A percentile compares a stretch with the other conserved stretches of the same genome.
These are phyloP conservation scores for Lichtheimia ramosa DNA, from an alignment of 371 early-diverging fungal species.

Conservation along the genomic window DNA sequence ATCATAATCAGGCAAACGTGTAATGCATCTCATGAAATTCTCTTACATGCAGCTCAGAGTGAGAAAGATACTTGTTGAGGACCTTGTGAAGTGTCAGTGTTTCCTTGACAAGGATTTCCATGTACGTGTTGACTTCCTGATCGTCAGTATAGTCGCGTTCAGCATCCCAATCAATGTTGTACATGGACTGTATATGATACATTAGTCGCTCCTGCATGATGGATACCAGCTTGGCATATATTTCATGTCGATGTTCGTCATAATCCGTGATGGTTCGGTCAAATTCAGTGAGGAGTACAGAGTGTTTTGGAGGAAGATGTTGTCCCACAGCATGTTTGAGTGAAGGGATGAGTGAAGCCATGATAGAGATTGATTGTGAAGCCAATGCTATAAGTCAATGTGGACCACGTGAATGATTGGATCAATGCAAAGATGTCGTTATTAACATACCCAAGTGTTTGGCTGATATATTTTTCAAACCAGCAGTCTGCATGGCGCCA, in stretches of 20 bases:
- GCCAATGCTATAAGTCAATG: conserved; percentile 71
- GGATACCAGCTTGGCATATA: conserved; percentile 83
- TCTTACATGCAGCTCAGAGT: conserved; percentile 63
- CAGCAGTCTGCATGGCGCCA: conserved; percentile 93
- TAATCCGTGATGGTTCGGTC: conserved; percentile 82
- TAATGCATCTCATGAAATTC: background rate
- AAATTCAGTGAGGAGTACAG: conserved; percentile 79
- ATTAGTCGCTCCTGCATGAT: conserved; percentile 91
- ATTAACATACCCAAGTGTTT: conserved; percentile 76
- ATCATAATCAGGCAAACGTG: background rate
- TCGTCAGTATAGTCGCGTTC: conserved; percentile 43
- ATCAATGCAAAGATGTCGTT: background rate
- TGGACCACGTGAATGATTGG: background rate
- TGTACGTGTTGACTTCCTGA: conserved; percentile 56
- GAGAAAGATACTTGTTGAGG: conserved; percentile 75
- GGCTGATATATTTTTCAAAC: conserved; percentile 92
- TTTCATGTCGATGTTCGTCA: conserved; percentile 82
- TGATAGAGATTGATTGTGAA: conserved; percentile 84
- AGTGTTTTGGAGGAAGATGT: conserved; percentile 72
- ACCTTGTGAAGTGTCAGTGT: conserved; percentile 87
- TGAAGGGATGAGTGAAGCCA: conserved; percentile 81
- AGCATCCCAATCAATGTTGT: conserved; percentile 73
- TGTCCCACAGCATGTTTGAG: conserved; percentile 70
- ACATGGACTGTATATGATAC: conserved; percentile 71
- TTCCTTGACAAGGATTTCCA: conserved; percentile 87